Conservation (phyloP, 495 filamentous ascomycete species). For the Eremomyces bilateralis region DNA sequence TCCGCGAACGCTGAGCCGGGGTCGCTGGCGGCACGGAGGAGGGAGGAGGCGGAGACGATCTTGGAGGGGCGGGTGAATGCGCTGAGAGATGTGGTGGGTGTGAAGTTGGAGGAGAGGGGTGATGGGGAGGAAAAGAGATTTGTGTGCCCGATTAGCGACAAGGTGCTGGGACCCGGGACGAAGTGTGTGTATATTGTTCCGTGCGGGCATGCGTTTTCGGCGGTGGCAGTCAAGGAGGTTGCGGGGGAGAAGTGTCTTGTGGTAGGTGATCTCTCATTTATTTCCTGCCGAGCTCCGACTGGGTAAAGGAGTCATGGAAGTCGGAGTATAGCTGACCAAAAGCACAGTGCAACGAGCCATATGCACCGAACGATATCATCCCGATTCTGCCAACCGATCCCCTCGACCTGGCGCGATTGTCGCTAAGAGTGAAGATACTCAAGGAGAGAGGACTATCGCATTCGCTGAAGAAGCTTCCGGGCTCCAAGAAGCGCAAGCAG, state of each 20-base stretch:
- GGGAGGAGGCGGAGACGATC: slow-evolving; percentile 41
- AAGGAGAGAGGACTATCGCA: slow-evolving; percentile 56
- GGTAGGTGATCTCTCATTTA: slow-evolving; percentile 19
- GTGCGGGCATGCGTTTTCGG: slow-evolving; percentile 86
- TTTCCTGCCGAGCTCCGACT: neutral
- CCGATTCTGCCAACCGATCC: slow-evolving; percentile 53
- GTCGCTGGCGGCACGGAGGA: too few species aligned
- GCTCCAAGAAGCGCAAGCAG: slow-evolving; percentile 52
- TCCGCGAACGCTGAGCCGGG: slow-evolving; percentile 29
- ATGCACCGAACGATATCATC: slow-evolving; percentile 58
- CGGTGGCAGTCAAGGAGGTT: slow-evolving; percentile 64
- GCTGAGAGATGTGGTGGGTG: slow-evolving; percentile 70
- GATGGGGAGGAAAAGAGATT: slow-evolving; percentile 26
- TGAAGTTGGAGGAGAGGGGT: slow-evolving; percentile 46
- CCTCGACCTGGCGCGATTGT: slow-evolving; percentile 45
- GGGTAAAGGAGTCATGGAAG: slow-evolving; percentile 3
- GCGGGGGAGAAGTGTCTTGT: slow-evolving; percentile 36
- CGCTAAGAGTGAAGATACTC: slow-evolving; percentile 39
- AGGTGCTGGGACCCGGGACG: slow-evolving; percentile 57
- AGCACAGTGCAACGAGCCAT: slow-evolving; percentile 49
- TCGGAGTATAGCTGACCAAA: neutral
- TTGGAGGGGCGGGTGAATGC: slow-evolving; percentile 52
- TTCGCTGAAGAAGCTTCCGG: slow-evolving; percentile 60
- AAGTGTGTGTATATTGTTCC: slow-evolving; percentile 81
- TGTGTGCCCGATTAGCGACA: slow-evolving; percentile 75